phyloP scores from a whole-genome alignment of 1,284 basidiomycete genomes.

The Cutaneotrichosporon mucoides region DNA sequence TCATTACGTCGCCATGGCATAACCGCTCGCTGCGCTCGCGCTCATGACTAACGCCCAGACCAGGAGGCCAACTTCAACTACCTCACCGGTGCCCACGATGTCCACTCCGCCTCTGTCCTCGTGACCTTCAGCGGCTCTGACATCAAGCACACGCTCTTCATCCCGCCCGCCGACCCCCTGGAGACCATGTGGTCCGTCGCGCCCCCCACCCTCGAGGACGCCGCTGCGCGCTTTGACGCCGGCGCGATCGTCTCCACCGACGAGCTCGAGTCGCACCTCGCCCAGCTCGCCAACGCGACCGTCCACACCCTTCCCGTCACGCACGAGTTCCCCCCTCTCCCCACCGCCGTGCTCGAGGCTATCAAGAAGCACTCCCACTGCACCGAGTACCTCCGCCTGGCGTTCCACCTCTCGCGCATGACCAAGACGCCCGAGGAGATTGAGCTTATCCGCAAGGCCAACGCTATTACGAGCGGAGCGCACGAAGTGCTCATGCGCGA shows the following conservation, averaged over 20 bases:
- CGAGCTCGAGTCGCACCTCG: conserved; percentile 47
- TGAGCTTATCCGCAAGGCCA: conserved; percentile 67
- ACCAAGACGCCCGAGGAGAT: conserved; percentile 73
- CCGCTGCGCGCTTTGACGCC: conserved; percentile 57
- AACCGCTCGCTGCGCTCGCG: neutral
- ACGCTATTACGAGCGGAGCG: conserved; percentile 75
- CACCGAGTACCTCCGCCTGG: conserved; percentile 61
- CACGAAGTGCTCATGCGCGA: conserved; percentile 89
- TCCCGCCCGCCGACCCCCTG: conserved; percentile 65
- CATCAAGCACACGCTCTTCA: conserved; percentile 59
- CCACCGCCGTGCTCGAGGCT: conserved; percentile 51
- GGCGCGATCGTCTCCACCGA: conserved; percentile 56
- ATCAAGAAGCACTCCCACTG: conserved; percentile 27
- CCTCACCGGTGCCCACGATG: conserved; percentile 65
- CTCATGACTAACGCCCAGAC: conserved; percentile 22
- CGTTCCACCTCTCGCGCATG: conserved; percentile 70
- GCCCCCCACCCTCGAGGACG: conserved; percentile 66
- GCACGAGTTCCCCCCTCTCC: conserved; percentile 57
- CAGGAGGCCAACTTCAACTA: conserved; percentile 86
- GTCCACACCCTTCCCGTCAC: conserved; percentile 54
- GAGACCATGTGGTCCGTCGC: conserved; percentile 82
- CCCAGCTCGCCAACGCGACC: conserved; percentile 11
- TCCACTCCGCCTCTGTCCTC: conserved; percentile 66
- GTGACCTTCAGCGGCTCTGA: conserved; percentile 53
- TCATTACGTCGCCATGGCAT: no score